Percentiles rank a stretch among this genome's conserved stretches.
Conservation (phyloP, 2,329 filamentous ascomycete species). For the Tolypocladium endophyticum region DNA sequence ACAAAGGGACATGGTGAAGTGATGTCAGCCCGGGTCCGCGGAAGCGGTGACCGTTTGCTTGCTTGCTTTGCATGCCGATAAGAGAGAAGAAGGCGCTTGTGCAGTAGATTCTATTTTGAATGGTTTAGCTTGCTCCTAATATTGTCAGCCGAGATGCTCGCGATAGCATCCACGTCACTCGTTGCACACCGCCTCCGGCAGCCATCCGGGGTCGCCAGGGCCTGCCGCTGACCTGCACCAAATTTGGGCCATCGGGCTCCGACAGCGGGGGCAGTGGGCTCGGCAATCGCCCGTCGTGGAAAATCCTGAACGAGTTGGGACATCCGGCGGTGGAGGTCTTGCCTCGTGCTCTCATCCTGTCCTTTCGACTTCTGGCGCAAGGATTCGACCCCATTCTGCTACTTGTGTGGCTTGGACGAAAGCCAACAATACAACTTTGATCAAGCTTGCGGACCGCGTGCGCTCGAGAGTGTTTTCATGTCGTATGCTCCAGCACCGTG, state of each 20-base stretch:
- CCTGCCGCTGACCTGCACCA: neutral
- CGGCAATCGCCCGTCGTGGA: neutral
- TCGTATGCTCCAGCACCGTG: too few relatives aligned
- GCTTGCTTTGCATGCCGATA: neutral
- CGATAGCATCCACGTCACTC: neutral
- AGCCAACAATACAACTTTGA: neutral
- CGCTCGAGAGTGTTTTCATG: too few relatives aligned
- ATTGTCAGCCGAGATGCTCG: neutral
- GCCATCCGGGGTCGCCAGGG: neutral
- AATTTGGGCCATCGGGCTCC: neutral
- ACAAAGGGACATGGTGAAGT: neutral
- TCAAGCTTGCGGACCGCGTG: neutral
- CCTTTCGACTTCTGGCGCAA: neutral
- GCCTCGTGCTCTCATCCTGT: neutral
- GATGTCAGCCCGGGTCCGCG: neutral
- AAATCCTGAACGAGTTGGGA: neutral
- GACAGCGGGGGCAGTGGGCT: neutral
- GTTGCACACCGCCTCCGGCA: neutral
- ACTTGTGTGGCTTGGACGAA: neutral
- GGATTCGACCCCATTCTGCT: neutral
- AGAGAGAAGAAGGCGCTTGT: neutral
- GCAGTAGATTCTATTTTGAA: neutral
- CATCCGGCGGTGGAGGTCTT: neutral
- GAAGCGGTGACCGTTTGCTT: neutral
- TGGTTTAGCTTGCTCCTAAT: neutral